A percentile compares a stretch with the other conserved stretches of the same genome.
Evolutionary conservation across 73 alveolate species (phyloP).

Genomic region (Tetrahymena malaccensis): DNA sequence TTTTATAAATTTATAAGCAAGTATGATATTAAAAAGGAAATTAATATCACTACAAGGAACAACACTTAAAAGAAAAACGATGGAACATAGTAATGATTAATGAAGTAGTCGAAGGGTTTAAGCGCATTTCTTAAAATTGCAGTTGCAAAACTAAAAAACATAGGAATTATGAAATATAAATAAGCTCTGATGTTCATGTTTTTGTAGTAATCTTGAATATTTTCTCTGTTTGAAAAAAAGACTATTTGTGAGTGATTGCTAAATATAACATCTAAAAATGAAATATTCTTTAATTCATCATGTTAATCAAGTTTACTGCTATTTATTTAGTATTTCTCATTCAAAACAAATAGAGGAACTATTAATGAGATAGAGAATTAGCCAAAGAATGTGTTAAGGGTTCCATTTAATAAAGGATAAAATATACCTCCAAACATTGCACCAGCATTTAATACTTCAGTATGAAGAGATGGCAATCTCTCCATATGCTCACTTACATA

Average conservation of each 20-base stretch:
- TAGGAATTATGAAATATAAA: background rate
- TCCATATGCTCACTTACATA: background rate
- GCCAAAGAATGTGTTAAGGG: background rate
- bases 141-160: background rate
- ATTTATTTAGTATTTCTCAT: background rate
- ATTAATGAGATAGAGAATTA: background rate
- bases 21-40: background rate
- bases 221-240: background rate
- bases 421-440: background rate
- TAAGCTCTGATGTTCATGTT: background rate
- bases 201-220: background rate
- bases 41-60: background rate
- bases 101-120: background rate
- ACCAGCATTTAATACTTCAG: background rate
- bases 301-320: too few relatives aligned
- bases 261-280: background rate
- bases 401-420: background rate
- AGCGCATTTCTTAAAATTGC: background rate
- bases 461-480: background rate
- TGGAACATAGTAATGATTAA: background rate
- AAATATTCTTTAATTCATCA: background rate
- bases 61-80: background rate
- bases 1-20: background rate
- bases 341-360: background rate
- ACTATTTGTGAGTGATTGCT: background rate